Evolutionary conservation across 495 filamentous ascomycete species (phyloP).

Genomic region (Aspergillus ellipticus): DNA sequence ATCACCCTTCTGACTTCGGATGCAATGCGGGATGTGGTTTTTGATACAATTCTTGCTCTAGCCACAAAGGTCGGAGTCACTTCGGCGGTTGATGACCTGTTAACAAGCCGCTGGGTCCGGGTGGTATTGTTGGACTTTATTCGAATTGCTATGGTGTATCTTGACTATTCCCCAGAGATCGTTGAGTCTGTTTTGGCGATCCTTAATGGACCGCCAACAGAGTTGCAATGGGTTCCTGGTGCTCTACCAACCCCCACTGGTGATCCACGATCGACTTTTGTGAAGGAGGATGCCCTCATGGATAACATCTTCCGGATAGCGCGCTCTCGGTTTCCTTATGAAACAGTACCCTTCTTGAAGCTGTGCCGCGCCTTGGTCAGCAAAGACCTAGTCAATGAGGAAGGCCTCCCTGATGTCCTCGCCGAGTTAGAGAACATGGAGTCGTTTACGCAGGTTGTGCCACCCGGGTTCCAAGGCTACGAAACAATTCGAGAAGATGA

Average conservation of each 20-base stretch:
- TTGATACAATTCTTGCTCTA: constrained; percentile 59
- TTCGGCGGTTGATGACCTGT: constrained; percentile 38
- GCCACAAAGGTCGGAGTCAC: constrained; percentile 36
- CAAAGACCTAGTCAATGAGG: constrained; percentile 40
- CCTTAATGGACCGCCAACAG: constrained; percentile 38
- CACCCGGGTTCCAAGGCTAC: constrained; percentile 63
- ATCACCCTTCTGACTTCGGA: constrained; percentile 47
- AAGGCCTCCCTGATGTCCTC: constrained; percentile 47
- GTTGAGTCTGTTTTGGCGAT: constrained; percentile 58
- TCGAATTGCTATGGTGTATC: constrained; percentile 47
- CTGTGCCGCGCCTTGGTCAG: constrained; percentile 54
- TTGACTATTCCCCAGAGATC: constrained; percentile 66
- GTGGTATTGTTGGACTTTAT: constrained; percentile 62
- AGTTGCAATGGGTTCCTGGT: constrained; percentile 29
- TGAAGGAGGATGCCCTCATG: constrained; percentile 53
- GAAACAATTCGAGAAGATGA: constrained; percentile 78
- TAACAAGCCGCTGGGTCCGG: constrained; percentile 48
- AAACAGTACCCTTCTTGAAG: constrained; percentile 74
- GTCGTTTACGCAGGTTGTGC: constrained; percentile 69
- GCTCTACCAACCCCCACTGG: constrained; percentile 31
- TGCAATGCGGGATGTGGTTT: constrained; percentile 54
- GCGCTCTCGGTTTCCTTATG: constrained; percentile 77
- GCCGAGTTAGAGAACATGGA: constrained; percentile 58
- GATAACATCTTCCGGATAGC: constrained; percentile 57
- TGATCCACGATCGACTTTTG: constrained; percentile 49